Percentiles rank a stretch among this genome's conserved stretches.
Evolutionary conservation across 2,329 filamentous ascomycete species (phyloP).

Genomic region (Trichoderma arundinaceum): DNA sequence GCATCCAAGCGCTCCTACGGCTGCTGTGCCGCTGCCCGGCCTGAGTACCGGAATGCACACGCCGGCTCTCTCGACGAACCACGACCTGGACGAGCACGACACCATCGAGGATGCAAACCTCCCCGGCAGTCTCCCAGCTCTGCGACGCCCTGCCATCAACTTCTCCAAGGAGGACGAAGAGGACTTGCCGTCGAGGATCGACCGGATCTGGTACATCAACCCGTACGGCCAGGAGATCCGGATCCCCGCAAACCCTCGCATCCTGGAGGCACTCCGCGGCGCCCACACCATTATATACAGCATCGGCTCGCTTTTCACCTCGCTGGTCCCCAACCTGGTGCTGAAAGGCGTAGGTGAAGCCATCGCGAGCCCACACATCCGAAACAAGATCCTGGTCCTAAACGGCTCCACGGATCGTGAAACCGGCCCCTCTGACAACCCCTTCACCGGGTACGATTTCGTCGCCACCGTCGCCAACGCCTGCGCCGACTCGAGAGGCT

Average conservation of each 20-base stretch:
- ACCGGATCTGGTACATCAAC: constrained; percentile 95
- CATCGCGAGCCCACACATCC: constrained; percentile 49
- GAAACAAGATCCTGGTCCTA: constrained; percentile 80
- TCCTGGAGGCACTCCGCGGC: constrained; percentile 68
- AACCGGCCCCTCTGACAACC: constrained; percentile 70
- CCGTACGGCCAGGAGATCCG: constrained; percentile 97
- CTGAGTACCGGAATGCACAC: constrained; percentile 38
- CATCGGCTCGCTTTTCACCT: constrained; percentile 93
- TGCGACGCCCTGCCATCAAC: constrained; percentile 79
- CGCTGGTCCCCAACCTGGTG: constrained; percentile 81
- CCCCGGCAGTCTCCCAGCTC: constrained; percentile 77
- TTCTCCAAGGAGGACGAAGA: constrained; percentile 80
- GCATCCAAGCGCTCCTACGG: constrained; percentile 74
- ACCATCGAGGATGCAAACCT: constrained; percentile 79
- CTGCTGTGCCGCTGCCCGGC: constrained; percentile 42
- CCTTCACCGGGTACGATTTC: constrained; percentile 80
- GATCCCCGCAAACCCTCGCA: constrained; percentile 80
- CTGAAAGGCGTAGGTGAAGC: constrained; percentile 74
- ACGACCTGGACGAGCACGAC: constrained; percentile 63
- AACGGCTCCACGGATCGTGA: constrained; percentile 87
- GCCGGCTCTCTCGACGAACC: constrained; percentile 45
- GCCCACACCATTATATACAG: constrained; percentile 81
- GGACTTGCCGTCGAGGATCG: constrained; percentile 77
- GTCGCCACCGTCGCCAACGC: constrained; percentile 79
- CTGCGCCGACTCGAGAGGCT: constrained; percentile 68